Percentiles rank a stretch among this genome's conserved stretches.
Evolutionary conservation across 2,329 filamentous ascomycete species (phyloP).

Genomic region (Monosporascus cannonballus): DNA sequence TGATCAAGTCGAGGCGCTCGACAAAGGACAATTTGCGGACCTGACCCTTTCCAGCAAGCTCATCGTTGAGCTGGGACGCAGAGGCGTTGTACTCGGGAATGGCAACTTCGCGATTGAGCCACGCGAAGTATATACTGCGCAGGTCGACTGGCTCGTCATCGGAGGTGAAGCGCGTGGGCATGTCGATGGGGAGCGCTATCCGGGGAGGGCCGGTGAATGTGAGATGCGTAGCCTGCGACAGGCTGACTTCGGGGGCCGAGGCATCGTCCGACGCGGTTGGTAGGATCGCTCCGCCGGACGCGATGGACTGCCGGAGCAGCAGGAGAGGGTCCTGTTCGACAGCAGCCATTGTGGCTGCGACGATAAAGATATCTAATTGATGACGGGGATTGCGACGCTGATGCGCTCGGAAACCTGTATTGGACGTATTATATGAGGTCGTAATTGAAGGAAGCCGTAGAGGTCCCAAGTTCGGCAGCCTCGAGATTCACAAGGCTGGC

Average conservation of each 20-base stretch:
- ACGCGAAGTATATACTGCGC: slow-evolving; percentile 93
- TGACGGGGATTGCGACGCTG: not conserved
- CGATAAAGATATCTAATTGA: not conserved
- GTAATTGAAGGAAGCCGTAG: not conserved
- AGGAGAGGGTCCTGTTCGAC: slow-evolving; percentile 70
- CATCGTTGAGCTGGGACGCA: slow-evolving; percentile 73
- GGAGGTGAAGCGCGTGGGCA: slow-evolving; percentile 83
- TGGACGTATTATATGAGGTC: not conserved
- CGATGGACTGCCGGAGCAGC: slow-evolving; percentile 78
- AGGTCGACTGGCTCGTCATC: slow-evolving; percentile 70
- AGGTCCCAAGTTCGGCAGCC: not conserved
- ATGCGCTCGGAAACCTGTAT: not conserved
- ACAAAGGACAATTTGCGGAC: slow-evolving; percentile 89
- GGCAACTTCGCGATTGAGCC: slow-evolving; percentile 84
- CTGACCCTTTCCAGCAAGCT: slow-evolving; percentile 60
- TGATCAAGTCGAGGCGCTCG: slow-evolving; percentile 84
- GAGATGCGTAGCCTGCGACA: slow-evolving; percentile 73
- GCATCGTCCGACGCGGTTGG: slow-evolving; percentile 67
- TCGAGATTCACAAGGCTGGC: not conserved
- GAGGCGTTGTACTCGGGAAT: slow-evolving; percentile 89
- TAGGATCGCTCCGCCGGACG: slow-evolving; percentile 60
- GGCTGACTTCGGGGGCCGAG: slow-evolving; percentile 52
- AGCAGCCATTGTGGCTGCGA: slow-evolving; percentile 44
- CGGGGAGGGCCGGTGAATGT: slow-evolving; percentile 60
- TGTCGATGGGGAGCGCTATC: slow-evolving; percentile 61